These are phyloP conservation scores for Kodamaea jinghongensis DNA, from an alignment of 805 yeast genomes.

Conservation along the genomic window DNA sequence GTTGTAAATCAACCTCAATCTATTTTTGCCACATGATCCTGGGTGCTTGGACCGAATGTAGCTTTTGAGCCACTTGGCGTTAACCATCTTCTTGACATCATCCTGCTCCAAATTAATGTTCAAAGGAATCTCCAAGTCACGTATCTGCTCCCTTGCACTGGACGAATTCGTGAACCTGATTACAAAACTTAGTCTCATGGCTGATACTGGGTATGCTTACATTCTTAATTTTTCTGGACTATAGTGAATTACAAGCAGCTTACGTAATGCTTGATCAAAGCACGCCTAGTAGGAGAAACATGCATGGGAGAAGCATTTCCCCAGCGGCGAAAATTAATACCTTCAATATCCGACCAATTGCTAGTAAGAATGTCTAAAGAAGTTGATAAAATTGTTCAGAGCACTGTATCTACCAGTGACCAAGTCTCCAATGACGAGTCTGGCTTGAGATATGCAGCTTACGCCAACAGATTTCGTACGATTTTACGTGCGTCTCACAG, in stretches of 20 bases:
- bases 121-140: slow-evolving; percentile 30
- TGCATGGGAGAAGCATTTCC: neutral
- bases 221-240: too few relatives aligned
- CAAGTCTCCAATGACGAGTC: slow-evolving; percentile 12
- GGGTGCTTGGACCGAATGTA: slow-evolving; percentile 26
- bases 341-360: neutral
- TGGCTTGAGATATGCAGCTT: slow-evolving; percentile 72
- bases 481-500: slow-evolving; percentile 71
- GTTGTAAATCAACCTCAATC: slow-evolving; percentile 64
- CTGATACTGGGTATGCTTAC: too few relatives aligned
- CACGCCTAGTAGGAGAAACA: neutral
- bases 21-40: slow-evolving; percentile 30
- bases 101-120: slow-evolving; percentile 26
- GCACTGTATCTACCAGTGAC: slow-evolving; percentile 1
- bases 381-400: slow-evolving; percentile 5
- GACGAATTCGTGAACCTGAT: slow-evolving; percentile 27
- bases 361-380: slow-evolving; percentile 3
- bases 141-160: slow-evolving; percentile 11
- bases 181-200: slow-evolving; percentile 24
- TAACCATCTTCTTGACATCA: slow-evolving; percentile 30
- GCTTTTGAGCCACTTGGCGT: slow-evolving; percentile 29
- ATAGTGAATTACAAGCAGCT: too few relatives aligned
- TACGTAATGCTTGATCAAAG: neutral
- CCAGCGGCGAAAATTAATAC: neutral
- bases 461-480: slow-evolving; percentile 71